Conservation (phyloP, 257 asterid genomes). For the Ballota nigra region DNA sequence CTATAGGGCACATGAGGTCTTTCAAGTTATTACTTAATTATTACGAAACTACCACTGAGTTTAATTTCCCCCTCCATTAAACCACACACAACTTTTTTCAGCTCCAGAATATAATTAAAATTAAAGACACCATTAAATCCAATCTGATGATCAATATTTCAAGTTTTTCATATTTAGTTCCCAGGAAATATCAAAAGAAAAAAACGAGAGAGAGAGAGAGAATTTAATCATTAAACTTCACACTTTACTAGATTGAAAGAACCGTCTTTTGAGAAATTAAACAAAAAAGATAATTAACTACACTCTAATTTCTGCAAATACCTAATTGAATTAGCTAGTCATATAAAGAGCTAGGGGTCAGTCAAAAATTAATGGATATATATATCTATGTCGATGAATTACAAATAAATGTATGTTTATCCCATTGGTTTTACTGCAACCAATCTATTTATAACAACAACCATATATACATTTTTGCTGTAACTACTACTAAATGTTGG, state of each 20-base stretch:
- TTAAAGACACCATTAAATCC: not conserved
- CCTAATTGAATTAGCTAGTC: not conserved
- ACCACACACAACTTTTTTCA: not conserved
- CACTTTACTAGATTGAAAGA: not conserved
- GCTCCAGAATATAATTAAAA: too few relatives aligned
- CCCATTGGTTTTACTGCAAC: constrained; percentile 21
- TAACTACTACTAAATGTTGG: constrained; percentile 10
- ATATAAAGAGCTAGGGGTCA: not conserved
- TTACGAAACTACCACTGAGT: not conserved
- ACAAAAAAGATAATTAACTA: not conserved
- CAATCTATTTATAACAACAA: constrained; percentile 25
- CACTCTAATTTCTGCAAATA: not conserved
- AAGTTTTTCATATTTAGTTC: not conserved
- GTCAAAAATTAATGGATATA: not conserved
- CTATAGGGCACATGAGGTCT: not conserved
- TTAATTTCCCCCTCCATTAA: not conserved
- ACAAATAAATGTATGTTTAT: constrained; percentile 10
- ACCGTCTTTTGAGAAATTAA: not conserved
- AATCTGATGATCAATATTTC: not conserved
- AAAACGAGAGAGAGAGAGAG: not conserved
- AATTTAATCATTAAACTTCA: not conserved
- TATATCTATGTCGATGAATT: constrained; percentile 3
- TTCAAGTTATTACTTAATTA: too few relatives aligned
- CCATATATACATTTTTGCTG: not conserved
- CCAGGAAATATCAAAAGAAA: not conserved